phyloP scores from a whole-genome alignment of 768 basidiomycete species.

The Lactifluus rugatus region DNA sequence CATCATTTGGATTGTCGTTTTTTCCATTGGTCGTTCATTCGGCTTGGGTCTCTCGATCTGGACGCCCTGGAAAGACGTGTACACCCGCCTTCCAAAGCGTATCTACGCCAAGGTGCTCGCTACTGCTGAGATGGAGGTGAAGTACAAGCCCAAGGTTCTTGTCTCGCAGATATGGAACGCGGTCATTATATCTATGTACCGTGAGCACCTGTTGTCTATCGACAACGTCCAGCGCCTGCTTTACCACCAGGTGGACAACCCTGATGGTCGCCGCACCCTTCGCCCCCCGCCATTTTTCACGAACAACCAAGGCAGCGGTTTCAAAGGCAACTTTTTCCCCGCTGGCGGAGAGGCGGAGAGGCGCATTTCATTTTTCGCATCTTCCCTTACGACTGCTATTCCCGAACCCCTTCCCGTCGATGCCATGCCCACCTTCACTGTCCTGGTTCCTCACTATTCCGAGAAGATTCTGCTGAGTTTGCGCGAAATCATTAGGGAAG shows the following conservation, averaged over 20 bases:
- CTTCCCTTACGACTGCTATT: conserved; percentile 89
- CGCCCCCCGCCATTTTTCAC: conserved; percentile 99
- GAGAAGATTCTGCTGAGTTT: conserved; percentile 97
- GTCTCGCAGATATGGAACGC: conserved; percentile 99
- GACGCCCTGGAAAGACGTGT: conserved; percentile 99
- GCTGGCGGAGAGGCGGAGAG: conserved; percentile 90
- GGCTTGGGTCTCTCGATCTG: conserved; percentile 91
- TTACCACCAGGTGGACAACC: conserved; percentile 91
- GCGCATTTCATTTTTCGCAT: conserved; percentile 97
- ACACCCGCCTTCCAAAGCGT: conserved; percentile 89
- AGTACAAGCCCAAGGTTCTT: conserved; percentile 98
- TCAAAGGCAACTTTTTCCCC: conserved; percentile 86
- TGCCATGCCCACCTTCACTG: conserved; percentile 99
- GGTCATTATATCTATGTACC: conserved; percentile 99
- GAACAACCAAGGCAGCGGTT: conserved; percentile 65
- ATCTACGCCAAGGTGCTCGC: conserved; percentile 97
- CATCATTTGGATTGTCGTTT: conserved; percentile 97
- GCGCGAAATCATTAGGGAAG: conserved; percentile 96
- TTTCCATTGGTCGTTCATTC: conserved; percentile 86
- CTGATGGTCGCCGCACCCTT: conserved; percentile 82
- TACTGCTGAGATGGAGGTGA: conserved; percentile 96
- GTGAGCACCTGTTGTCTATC: conserved; percentile 95
- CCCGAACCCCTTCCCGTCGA: conserved; percentile 95
- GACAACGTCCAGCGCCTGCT: conserved; percentile 96
- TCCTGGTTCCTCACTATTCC: conserved; percentile 96